These are phyloP conservation scores for Ulota crispa DNA, from an alignment of 225 moss, liverwort and hornwort genomes.

Conservation along the genomic window DNA sequence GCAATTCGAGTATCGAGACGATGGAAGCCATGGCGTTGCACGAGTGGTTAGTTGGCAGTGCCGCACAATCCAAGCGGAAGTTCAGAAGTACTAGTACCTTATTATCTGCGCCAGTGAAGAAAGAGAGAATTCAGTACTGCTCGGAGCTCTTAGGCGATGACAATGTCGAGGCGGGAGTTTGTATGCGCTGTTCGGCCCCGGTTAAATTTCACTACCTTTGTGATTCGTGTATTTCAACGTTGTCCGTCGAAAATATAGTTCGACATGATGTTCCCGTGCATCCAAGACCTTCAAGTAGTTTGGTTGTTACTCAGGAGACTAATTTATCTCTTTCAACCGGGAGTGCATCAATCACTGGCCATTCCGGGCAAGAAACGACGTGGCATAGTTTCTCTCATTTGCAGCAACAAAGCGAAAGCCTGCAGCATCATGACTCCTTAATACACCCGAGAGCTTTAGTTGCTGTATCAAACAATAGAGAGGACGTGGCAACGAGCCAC, in stretches of 20 bases:
- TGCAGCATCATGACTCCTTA: slow-evolving; percentile 19
- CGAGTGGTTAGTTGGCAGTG: slow-evolving; percentile 34
- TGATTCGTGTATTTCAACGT: slow-evolving; percentile 31
- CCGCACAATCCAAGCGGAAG: slow-evolving; percentile 37
- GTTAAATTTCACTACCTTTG: slow-evolving; percentile 31
- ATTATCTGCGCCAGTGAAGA: slow-evolving; percentile 29
- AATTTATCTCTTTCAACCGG: slow-evolving; percentile 23
- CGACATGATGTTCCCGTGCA: slow-evolving; percentile 6
- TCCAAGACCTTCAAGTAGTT: slow-evolving; percentile 10
- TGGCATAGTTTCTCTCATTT: slow-evolving; percentile 24
- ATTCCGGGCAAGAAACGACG: slow-evolving; percentile 21
- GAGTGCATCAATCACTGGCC: slow-evolving; percentile 17
- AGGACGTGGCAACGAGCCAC: slow-evolving; percentile 34
- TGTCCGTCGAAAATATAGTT: slow-evolving; percentile 17
- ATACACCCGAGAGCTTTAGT: slow-evolving; percentile 9
- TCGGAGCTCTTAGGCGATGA: slow-evolving; percentile 14
- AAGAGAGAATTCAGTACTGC: slow-evolving; percentile 38
- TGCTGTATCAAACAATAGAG: slow-evolving; percentile 5
- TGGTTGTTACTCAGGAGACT: slow-evolving; percentile 21
- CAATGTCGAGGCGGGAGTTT: slow-evolving; percentile 19
- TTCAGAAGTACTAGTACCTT: slow-evolving; percentile 12
- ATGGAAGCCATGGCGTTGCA: slow-evolving; percentile 46
- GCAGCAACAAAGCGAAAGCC: slow-evolving; percentile 23
- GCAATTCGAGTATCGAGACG: background rate
- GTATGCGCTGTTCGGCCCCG: slow-evolving; percentile 41